Evolutionary conservation across 805 yeast genomes (phyloP).

Genomic region (Ogataea methanolica): DNA sequence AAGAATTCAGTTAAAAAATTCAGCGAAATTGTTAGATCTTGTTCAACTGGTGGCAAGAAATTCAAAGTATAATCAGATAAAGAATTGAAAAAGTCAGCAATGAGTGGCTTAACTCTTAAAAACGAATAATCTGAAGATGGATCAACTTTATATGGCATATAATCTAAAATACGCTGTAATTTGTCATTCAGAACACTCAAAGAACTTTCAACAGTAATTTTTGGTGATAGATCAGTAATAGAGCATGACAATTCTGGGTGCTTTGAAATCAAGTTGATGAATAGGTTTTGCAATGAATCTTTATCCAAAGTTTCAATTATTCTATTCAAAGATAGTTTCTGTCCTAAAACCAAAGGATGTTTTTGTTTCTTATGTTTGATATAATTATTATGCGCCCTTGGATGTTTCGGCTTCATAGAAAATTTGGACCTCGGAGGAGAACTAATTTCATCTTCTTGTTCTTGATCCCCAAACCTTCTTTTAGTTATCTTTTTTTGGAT

Average conservation of each 20-base stretch:
- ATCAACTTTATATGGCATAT: conserved; percentile 75
- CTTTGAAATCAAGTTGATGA: conserved; percentile 46
- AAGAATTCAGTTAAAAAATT: conserved; percentile 57
- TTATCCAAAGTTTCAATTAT: conserved; percentile 66
- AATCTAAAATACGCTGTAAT: conserved; percentile 38
- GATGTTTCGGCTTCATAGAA: conserved; percentile 5
- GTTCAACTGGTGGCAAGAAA: conserved; percentile 68
- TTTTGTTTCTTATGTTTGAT: conserved; percentile 31
- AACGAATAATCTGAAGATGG: conserved; percentile 70
- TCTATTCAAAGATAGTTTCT: conserved; percentile 57
- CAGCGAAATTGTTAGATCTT: conserved; percentile 48
- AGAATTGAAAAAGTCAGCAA: conserved; percentile 65
- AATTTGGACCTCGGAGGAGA: conserved; percentile 1
- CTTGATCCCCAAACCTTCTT: conserved; percentile 12
- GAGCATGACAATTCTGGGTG: conserved; percentile 61
- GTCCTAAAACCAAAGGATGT: conserved; percentile 43
- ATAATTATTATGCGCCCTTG: not conserved
- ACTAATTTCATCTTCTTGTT: conserved; percentile 9
- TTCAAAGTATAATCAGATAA: conserved; percentile 70
- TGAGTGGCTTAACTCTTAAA: conserved; percentile 61
- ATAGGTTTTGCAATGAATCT: conserved; percentile 45
- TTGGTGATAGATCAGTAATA: conserved; percentile 50
- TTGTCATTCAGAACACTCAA: conserved; percentile 45
- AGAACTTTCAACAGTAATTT: conserved; percentile 50
- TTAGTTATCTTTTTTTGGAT: conserved; percentile 12